A percentile compares a stretch with the other conserved stretches of the same genome.
Evolutionary conservation across 2,329 filamentous ascomycete species (phyloP).

Genomic region (Rachicladosporium sp.): DNA sequence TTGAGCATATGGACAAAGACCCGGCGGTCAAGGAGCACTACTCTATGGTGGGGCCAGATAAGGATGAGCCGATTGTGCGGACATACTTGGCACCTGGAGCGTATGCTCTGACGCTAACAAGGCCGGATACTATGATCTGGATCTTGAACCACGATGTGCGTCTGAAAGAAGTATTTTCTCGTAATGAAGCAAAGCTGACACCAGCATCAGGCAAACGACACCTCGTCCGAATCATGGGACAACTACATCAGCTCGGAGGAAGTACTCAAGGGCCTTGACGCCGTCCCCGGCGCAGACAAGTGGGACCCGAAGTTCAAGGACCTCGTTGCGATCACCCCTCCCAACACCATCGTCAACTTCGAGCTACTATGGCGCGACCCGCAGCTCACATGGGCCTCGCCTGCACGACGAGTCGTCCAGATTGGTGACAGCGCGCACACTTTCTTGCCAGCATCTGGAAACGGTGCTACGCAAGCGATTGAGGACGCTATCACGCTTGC

Average conservation of each 20-base stretch:
- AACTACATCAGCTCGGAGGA: slow-evolving; percentile 35
- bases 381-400: slow-evolving; percentile 33
- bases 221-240: slow-evolving; percentile 34
- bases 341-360: slow-evolving; percentile 38
- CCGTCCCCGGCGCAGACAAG: slow-evolving; percentile 30
- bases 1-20: slow-evolving; percentile 32
- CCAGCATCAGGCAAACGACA: slow-evolving; percentile 27
- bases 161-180: no score
- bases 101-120: slow-evolving; percentile 34
- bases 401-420: slow-evolving; percentile 30
- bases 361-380: slow-evolving; percentile 36
- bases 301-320: slow-evolving; percentile 36
- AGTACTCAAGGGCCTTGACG: slow-evolving; percentile 34
- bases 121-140: slow-evolving; percentile 37
- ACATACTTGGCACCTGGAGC: slow-evolving; percentile 32
- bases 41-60: slow-evolving; percentile 26
- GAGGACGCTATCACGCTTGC: slow-evolving; percentile 35
- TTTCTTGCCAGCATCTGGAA: slow-evolving; percentile 33
- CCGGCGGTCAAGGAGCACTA: slow-evolving; percentile 36
- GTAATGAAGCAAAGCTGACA: no score
- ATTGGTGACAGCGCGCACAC: slow-evolving; percentile 35
- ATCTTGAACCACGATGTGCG: slow-evolving; percentile 39
- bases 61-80: slow-evolving; percentile 32
- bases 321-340: slow-evolving; percentile 32
- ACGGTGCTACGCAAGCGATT: slow-evolving; percentile 37